phyloP scores from a whole-genome alignment of 2,329 filamentous ascomycete species.

The Corniculantispora saksenae region DNA sequence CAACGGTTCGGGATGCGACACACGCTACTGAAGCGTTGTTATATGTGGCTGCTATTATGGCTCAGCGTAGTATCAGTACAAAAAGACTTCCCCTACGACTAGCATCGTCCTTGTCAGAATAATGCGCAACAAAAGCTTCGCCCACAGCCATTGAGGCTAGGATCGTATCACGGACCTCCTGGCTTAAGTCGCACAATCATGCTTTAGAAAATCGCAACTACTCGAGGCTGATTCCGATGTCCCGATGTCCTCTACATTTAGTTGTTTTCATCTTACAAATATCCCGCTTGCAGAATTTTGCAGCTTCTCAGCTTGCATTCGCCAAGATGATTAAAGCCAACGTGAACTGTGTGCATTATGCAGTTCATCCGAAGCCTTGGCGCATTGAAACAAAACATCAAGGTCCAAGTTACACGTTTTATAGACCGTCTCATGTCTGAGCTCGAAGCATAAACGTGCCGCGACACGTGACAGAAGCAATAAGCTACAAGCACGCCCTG shows the following conservation, averaged over 20 bases:
- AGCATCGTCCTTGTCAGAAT: background rate
- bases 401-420: background rate
- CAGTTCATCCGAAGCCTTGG: constrained; percentile 1
- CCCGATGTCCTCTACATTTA: too few species aligned
- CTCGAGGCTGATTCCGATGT: too few species aligned
- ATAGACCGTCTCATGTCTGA: constrained; percentile 9
- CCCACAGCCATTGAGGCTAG: background rate
- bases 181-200: background rate
- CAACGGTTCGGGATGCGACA: background rate
- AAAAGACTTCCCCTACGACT: too few species aligned
- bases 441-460: constrained; percentile 3
- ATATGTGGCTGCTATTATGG: background rate
- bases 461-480: background rate
- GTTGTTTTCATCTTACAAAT: background rate
- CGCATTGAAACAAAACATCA: constrained; percentile 7
- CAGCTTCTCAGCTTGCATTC: too few species aligned
- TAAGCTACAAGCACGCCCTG: background rate
- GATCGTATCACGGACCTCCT: background rate
- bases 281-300: background rate
- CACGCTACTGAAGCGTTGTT: background rate
- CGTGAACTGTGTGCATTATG: background rate
- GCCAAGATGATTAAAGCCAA: background rate
- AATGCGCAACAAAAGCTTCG: background rate
- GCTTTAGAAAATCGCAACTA: background rate
- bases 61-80: too few species aligned